Percentiles rank a stretch among this genome's conserved stretches.
These are phyloP conservation scores for Chytriomyces hyalinus DNA, from an alignment of 192 early-diverging fungal species.

Conservation along the genomic window DNA sequence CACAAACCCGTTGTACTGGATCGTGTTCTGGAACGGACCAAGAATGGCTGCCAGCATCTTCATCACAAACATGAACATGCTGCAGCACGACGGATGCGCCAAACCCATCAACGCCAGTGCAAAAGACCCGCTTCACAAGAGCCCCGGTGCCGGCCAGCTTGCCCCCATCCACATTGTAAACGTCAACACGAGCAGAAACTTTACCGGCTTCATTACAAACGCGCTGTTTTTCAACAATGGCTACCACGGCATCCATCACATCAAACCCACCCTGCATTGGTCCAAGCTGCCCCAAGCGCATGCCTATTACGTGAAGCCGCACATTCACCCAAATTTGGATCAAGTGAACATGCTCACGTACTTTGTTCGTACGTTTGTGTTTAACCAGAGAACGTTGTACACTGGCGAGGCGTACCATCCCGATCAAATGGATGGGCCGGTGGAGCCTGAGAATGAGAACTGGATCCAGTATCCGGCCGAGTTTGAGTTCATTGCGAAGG, in stretches of 20 bases:
- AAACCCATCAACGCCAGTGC: not conserved
- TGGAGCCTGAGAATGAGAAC: not conserved
- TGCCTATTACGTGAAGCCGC: not conserved
- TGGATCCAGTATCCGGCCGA: conserved; percentile 2
- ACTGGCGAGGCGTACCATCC: conserved; percentile 1
- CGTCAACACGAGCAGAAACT: conserved; percentile 3
- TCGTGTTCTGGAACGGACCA: not conserved
- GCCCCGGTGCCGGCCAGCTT: not conserved
- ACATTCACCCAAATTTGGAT: conserved; percentile 8
- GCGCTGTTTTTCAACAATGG: conserved; percentile 8
- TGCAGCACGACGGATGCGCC: conserved; percentile 1
- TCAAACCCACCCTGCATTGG: conserved; percentile 9
- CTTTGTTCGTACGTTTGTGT: not conserved
- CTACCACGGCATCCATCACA: conserved; percentile 1
- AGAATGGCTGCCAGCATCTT: not conserved
- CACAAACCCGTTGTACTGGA: not conserved
- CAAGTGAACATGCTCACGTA: conserved; percentile 1
- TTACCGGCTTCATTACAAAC: conserved; percentile 4
- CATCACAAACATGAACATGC: conserved; percentile 16
- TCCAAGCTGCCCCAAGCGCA: conserved; percentile 4
- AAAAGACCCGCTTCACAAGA: not conserved
- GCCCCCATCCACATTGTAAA: conserved; percentile 4
- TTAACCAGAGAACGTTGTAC: not conserved
- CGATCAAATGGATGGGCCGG: not conserved
- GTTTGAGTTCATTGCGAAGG: not conserved